Base-by-base conservation (phyloP, 768 basidiomycete genomes). In the Amyloporia xantha region DNA sequence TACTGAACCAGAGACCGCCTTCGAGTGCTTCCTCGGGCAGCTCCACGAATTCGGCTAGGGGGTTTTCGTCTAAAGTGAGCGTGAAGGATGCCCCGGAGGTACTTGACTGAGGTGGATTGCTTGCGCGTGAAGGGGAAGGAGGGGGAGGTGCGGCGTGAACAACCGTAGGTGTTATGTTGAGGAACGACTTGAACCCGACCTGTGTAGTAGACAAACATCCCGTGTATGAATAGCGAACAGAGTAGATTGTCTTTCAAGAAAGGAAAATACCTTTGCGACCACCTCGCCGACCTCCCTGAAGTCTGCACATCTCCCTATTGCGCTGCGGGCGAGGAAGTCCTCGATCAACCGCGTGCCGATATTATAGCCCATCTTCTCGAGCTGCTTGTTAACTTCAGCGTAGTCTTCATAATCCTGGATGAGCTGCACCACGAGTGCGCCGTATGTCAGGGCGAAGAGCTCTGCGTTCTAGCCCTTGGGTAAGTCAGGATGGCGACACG, bases 331-430 rank as follows among this genome's bases (percentile, higher is more conserved):
- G 41, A 99, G 76, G 61, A 99, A 96, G 63, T 99, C 96, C 63
- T 99, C 96, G 49, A 99, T 96, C 47, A 99, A 70, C 33, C 96
- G 76, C 20, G 85, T 95, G 23, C 96, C 96, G 51, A 99, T 98
- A 63, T 94, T 96, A 68, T 96, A 97, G 3, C 96, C 96, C 95
- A 97, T 98, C 71, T 93, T 95, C 60, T 99, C 95, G 2, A 99
- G 83, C 65, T 99, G 94, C 66, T 91, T 94, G 67, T 91, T 91
- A 54, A 91, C 89, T 64, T 95, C 91, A 12, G 77, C 77, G 63
- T 96, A 98, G 71, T 99, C 94, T 62, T 99, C 96, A 61, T 97
- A 98, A 67, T 99, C 96, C 63, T 98, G 96, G 54, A 98, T 93
- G 53, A 99, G 79, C 70, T 99, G 96, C 27, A 98, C 92, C 41